Conservation (phyloP, 176 grass and related monocot genomes). For the Cymbopogon citratus region DNA sequence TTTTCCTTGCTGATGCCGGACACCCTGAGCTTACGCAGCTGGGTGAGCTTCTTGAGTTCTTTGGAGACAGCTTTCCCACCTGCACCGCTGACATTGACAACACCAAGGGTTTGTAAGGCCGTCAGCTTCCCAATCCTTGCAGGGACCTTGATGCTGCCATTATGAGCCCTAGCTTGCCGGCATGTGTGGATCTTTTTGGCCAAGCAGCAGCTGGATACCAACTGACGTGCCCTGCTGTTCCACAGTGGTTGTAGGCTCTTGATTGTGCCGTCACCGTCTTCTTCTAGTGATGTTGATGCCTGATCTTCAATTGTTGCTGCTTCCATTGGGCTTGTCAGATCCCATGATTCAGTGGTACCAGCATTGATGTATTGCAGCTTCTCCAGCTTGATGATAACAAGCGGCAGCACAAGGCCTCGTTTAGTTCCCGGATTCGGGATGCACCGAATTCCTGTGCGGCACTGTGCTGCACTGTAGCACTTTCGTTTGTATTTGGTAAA, state of each 20-base stretch:
- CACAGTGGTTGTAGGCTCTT: neutral
- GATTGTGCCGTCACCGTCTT: too few relatives aligned
- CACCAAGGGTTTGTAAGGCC: neutral
- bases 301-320: too few relatives aligned
- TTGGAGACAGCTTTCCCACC: neutral
- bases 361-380: conserved; percentile 18
- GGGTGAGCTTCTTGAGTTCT: conserved; percentile 5
- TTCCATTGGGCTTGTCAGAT: neutral
- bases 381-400: neutral
- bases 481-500: too few relatives aligned
- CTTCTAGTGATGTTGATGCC: too few relatives aligned
- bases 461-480: too few relatives aligned
- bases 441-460: too few relatives aligned
- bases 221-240: neutral
- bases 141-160: neutral
- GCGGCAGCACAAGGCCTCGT: neutral
- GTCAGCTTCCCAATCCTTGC: neutral
- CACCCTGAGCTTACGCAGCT: neutral
- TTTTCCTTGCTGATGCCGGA: neutral
- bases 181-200: neutral
- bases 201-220: neutral
- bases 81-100: neutral
- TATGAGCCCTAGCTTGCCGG: neutral
- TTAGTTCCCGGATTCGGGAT: too few relatives aligned
- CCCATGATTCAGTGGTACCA: neutral